A percentile compares a stretch with the other conserved stretches of the same genome.
These are phyloP conservation scores for Kregervanrija pseudodelftensis DNA, from an alignment of 805 yeast genomes.

Conservation along the genomic window DNA sequence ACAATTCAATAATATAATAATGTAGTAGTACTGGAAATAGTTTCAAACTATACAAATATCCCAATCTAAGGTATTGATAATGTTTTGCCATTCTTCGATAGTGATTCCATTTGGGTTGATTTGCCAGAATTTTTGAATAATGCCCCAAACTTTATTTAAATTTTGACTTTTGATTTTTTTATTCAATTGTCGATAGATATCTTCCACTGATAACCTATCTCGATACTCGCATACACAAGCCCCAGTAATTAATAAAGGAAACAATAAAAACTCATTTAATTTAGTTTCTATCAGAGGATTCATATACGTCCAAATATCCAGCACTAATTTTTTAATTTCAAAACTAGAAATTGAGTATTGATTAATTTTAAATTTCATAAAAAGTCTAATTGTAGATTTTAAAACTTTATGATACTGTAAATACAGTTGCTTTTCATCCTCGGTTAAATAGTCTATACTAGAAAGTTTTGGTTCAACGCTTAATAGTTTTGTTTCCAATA, in stretches of 20 bases:
- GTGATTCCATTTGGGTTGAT: not conserved
- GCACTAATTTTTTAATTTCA: not conserved
- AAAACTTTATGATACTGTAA: not conserved
- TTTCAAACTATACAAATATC: not conserved
- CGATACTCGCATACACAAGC: not conserved
- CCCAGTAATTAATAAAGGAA: slow-evolving; percentile 1
- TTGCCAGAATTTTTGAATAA: not conserved
- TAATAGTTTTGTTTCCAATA: not conserved
- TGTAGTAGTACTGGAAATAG: too few relatives aligned
- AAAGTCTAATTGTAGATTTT: not conserved
- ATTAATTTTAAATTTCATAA: slow-evolving; percentile 1
- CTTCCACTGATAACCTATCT: not conserved
- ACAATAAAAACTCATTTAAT: not conserved
- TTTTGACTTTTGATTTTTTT: not conserved
- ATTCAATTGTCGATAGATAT: not conserved
- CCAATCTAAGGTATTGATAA: not conserved
- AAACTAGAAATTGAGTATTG: not conserved
- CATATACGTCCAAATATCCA: not conserved
- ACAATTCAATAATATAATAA: too few relatives aligned
- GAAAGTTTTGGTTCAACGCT: not conserved
- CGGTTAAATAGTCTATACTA: not conserved
- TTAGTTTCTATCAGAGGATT: not conserved
- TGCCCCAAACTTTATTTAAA: slow-evolving; percentile 1
- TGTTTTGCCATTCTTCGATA: not conserved
- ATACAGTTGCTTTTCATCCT: not conserved